Conservation (phyloP, 257 asterid species). For the Solanum lycopersicoides region DNA sequence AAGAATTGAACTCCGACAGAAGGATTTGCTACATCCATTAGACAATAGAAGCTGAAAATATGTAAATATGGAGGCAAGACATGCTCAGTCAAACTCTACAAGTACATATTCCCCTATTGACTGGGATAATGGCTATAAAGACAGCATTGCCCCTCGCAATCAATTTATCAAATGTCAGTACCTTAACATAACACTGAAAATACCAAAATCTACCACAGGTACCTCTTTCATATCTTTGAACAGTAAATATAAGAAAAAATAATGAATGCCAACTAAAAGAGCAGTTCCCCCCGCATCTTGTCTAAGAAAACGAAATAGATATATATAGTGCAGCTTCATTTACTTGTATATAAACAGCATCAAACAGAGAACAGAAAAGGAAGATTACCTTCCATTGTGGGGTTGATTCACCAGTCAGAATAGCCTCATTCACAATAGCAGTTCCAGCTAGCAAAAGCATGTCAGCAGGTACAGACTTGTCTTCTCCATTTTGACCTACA, state of each 20-base stretch:
- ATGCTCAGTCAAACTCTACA: background rate
- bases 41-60: background rate
- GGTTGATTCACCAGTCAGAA: slow-evolving; percentile 95
- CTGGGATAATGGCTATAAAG: background rate
- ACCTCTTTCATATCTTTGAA: background rate
- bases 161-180: background rate
- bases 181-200: background rate
- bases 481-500: slow-evolving; percentile 73
- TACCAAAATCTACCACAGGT: background rate
- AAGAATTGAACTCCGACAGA: background rate
- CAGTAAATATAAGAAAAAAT: background rate
- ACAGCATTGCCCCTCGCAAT: background rate
- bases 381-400: slow-evolving; percentile 93
- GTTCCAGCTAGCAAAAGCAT: slow-evolving; percentile 98
- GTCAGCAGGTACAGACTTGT: slow-evolving; percentile 95
- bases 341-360: background rate
- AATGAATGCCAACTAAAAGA: background rate
- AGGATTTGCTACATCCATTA: background rate
- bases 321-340: background rate
- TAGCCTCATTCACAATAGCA: slow-evolving; percentile 97
- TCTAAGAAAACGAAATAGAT: background rate
- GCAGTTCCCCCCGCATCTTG: background rate
- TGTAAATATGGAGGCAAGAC: background rate
- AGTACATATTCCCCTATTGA: background rate
- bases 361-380: slow-evolving; percentile 2